phyloP scores from a whole-genome alignment of 1,284 basidiomycete genomes.

The Omphalotus olearius region DNA sequence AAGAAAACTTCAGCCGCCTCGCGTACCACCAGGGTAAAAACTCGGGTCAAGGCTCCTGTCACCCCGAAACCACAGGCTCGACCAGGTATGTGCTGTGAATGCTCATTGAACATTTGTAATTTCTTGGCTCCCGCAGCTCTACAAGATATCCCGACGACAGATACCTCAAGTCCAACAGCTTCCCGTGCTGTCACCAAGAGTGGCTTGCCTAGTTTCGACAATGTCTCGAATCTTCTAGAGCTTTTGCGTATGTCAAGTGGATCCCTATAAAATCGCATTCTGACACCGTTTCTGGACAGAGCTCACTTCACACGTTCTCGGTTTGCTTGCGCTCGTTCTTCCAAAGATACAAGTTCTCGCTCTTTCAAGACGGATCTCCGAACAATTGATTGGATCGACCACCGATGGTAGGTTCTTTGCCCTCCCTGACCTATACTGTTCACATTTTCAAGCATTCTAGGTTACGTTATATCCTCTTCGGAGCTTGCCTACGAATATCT shows the following conservation, averaged over 20 bases:
- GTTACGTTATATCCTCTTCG: constrained; percentile 59
- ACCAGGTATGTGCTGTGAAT: constrained; percentile 31
- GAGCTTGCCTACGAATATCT: constrained; percentile 77
- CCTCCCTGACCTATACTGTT: background rate
- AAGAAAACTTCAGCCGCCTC: constrained; percentile 7
- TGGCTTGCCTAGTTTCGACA: constrained; percentile 36
- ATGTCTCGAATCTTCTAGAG: constrained; percentile 28
- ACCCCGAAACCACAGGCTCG: constrained; percentile 35
- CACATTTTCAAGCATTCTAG: constrained; percentile 35
- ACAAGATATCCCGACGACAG: constrained; percentile 31
- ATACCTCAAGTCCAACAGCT: constrained; percentile 26
- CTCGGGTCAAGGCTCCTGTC: constrained; percentile 21
- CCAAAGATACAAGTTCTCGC: constrained; percentile 55
- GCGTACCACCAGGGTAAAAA: constrained; percentile 9
- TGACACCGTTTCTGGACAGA: constrained; percentile 35
- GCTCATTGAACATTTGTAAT: background rate
- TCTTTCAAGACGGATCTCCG: constrained; percentile 41
- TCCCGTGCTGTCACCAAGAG: constrained; percentile 16
- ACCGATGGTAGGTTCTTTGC: constrained; percentile 45
- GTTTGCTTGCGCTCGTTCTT: constrained; percentile 48
- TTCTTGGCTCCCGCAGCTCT: constrained; percentile 22
- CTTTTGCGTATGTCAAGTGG: constrained; percentile 45
- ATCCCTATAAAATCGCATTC: constrained; percentile 13
- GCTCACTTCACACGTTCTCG: constrained; percentile 62
- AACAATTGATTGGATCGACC: constrained; percentile 32